These are phyloP conservation scores for Tephrocybe sp. DNA, from an alignment of 768 basidiomycete species.

Conservation along the genomic window DNA sequence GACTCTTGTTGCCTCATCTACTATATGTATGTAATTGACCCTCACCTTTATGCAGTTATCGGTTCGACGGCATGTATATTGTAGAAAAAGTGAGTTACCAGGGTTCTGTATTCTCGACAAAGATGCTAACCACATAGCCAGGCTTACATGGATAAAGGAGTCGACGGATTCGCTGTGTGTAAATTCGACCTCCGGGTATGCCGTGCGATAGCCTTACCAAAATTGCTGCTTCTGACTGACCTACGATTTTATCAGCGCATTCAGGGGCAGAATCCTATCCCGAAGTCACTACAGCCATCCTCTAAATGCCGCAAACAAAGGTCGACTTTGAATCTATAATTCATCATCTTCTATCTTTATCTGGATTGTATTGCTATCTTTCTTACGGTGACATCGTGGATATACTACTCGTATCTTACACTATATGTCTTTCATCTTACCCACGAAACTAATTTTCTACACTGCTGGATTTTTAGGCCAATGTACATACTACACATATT, in stretches of 20 bases:
- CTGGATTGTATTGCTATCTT: too few relatives aligned
- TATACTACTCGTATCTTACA: too few relatives aligned
- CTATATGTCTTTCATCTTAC: too few relatives aligned
- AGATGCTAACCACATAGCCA: constrained; percentile 3
- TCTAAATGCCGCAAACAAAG: background rate
- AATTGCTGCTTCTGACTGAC: background rate
- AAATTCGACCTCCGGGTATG: constrained; percentile 26
- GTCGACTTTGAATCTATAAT: background rate
- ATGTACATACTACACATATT: too few relatives aligned
- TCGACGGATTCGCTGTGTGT: constrained; percentile 27
- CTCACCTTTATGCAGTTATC: constrained; percentile 24
- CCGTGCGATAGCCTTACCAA: background rate
- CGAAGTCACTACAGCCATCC: background rate
- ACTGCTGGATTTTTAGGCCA: too few relatives aligned
- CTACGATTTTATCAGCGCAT: constrained; percentile 5
- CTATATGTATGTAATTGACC: background rate
- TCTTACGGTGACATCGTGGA: too few relatives aligned
- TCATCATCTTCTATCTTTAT: too few relatives aligned
- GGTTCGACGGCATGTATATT: constrained; percentile 41
- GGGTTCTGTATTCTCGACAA: background rate
- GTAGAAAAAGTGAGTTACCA: constrained; percentile 28
- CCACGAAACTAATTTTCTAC: too few relatives aligned
- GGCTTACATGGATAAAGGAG: constrained; percentile 27
- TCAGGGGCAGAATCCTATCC: constrained; percentile 8
- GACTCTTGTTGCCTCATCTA: background rate